Conservation (phyloP, 441 rosid species). For the Adansonia grandidieri region DNA sequence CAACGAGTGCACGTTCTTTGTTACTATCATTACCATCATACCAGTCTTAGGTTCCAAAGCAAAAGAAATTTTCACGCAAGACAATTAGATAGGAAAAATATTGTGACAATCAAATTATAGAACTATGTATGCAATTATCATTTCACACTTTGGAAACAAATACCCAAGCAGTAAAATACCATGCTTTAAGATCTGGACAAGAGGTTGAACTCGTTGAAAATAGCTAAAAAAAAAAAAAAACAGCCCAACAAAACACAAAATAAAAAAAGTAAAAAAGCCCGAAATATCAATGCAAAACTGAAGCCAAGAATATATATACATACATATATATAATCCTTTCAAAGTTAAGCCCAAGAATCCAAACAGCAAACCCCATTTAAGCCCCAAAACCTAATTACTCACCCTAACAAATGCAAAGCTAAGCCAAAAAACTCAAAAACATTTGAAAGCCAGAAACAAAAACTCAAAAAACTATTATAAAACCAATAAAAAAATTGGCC, state of each 20-base stretch:
- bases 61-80: slow-evolving; percentile 8
- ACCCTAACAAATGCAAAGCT: background rate
- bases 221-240: no score
- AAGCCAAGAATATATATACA: no score
- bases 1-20: slow-evolving; percentile 62
- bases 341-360: background rate
- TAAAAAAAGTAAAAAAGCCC: no score
- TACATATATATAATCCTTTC: no score
- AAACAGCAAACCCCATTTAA: background rate
- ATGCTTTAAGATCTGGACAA: background rate
- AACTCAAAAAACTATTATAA: background rate
- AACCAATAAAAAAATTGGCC: background rate
- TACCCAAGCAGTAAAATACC: background rate
- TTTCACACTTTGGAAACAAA: background rate
- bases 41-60: slow-evolving; percentile 20
- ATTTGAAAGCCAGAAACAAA: background rate
- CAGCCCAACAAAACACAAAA: no score
- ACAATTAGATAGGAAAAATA: background rate
- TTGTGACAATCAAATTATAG: background rate
- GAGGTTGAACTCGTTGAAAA: background rate
- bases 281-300: no score
- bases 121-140: background rate
- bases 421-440: background rate
- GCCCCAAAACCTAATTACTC: slow-evolving; percentile 1
- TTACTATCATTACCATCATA: slow-evolving; percentile 50